These are phyloP conservation scores for Starmerella geochares DNA, from an alignment of 805 yeast species.

Conservation along the genomic window DNA sequence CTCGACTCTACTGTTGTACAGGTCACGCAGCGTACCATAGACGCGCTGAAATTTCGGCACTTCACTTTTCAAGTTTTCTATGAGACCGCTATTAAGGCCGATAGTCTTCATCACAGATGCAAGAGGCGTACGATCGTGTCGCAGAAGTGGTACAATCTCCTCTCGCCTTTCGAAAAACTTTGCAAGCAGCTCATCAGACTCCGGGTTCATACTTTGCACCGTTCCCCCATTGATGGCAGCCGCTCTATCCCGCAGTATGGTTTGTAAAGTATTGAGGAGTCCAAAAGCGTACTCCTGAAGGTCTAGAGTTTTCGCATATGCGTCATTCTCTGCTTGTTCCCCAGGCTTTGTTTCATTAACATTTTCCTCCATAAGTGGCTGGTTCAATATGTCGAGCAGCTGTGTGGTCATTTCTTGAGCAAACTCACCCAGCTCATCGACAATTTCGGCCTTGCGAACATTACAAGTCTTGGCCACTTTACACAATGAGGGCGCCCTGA, in stretches of 20 bases:
- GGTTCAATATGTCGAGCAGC: slow-evolving; percentile 12
- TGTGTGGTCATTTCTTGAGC: slow-evolving; percentile 11
- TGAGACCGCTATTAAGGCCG: not conserved
- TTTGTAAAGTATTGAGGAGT: slow-evolving; percentile 31
- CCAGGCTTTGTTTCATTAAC: slow-evolving; percentile 7
- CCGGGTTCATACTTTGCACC: slow-evolving; percentile 13
- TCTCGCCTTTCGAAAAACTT: slow-evolving; percentile 24
- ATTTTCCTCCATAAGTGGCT: slow-evolving; percentile 22
- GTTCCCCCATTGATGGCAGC: slow-evolving; percentile 35
- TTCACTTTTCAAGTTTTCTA: slow-evolving; percentile 32
- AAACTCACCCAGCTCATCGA: slow-evolving; percentile 15
- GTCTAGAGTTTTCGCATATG: slow-evolving; percentile 62
- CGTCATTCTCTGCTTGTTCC: slow-evolving; percentile 46
- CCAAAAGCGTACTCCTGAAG: slow-evolving; percentile 56
- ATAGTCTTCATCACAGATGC: not conserved
- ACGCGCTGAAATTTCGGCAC: slow-evolving; percentile 39
- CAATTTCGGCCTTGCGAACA: slow-evolving; percentile 13
- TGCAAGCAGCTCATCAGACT: slow-evolving; percentile 24
- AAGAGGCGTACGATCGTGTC: slow-evolving; percentile 8
- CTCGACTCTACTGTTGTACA: slow-evolving; percentile 69
- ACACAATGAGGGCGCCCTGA: slow-evolving; percentile 11
- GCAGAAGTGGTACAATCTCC: slow-evolving; percentile 11
- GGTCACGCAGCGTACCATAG: slow-evolving; percentile 43
- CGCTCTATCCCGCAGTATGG: slow-evolving; percentile 34
- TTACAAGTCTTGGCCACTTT: not conserved